Base-by-base conservation (phyloP, 1,284 basidiomycete species). In the Lentinula novae-zelandiae region DNA sequence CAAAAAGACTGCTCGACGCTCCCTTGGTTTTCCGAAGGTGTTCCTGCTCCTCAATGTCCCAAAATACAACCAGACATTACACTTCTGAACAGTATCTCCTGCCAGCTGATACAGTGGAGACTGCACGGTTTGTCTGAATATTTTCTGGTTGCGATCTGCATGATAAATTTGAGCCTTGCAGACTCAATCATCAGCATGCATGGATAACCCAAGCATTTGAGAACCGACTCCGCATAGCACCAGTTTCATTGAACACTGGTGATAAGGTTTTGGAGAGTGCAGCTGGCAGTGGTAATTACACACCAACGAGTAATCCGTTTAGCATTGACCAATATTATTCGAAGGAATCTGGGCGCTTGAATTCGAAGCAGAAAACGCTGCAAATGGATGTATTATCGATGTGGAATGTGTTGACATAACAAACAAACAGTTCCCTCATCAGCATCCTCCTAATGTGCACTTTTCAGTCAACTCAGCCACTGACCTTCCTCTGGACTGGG, bases 251-350 rank as follows among this genome's bases (percentile, higher is more conserved):
- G 9, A 38, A 38, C 9, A 38, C 36, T 38, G 36, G 36, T 27
- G 66, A 67, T 48, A 58, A 63, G 36, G 62, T 70, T 20, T 60
- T 70, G 17, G 69, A 71, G 40, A 65, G 59, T 51, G 70, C 65
- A 10, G 64, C 66, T 9, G 70, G 69, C 0, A 64, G 65, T 48
- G 69, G 70, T 68, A 42, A 40, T 63, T 55, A 7, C 22, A 27
- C 12, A 9, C 36, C 36, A 38, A 8, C 12, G 3, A 38, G 12
- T 50, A 9, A 9, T 50, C 48, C 12, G 6, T 8, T 27, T 50
- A n/a, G 48, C 8, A 50, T 1, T 27, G 22, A n/a, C 31, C 5
- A 27, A 27, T 27, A 3, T 27, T 7, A 33, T 5, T 38, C 15
- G 20, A 15, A 55, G 53, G 42, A 9, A 31, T 42, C 8, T 46